Percentiles rank a stretch among this genome's conserved stretches.
Conservation (phyloP, 345 rosid genomes). For the Luvunga scandens region DNA sequence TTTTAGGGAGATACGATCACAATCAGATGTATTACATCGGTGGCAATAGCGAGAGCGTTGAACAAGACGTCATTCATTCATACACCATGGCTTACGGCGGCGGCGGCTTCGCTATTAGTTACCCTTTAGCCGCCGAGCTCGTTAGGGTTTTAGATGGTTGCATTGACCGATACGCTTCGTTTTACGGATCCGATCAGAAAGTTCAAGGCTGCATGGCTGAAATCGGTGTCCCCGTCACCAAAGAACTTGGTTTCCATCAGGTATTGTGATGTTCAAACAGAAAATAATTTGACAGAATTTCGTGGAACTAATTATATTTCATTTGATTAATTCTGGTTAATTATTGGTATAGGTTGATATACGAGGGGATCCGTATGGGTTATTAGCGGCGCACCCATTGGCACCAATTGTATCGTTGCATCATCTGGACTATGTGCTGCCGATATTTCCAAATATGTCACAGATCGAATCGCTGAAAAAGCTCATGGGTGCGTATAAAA, state of each 20-base stretch:
- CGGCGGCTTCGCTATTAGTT: conserved; percentile 83
- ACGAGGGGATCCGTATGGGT: conserved; percentile 72
- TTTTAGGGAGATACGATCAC: conserved; percentile 72
- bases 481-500: conserved; percentile 40
- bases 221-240: conserved; percentile 76
- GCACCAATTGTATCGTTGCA: conserved; percentile 82
- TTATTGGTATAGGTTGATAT: conserved; percentile 54
- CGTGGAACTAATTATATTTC: too few relatives aligned
- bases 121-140: conserved; percentile 66
- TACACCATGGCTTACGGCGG: conserved; percentile 90
- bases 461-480: conserved; percentile 51
- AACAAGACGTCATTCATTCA: conserved; percentile 77
- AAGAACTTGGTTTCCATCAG: conserved; percentile 92
- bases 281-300: too few relatives aligned
- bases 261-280: conserved; percentile 30
- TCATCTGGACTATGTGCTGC: conserved; percentile 67
- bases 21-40: conserved; percentile 89
- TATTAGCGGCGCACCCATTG: conserved; percentile 84
- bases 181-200: conserved; percentile 89
- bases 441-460: conserved; percentile 52
- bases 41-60: conserved; percentile 80
- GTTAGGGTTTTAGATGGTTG: conserved; percentile 78
- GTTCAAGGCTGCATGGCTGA: conserved; percentile 75
- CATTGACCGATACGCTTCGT: conserved; percentile 60
- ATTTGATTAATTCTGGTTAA: background rate